These are phyloP conservation scores for Penicillium paradoxum DNA, from an alignment of 495 filamentous ascomycete species.

Conservation along the genomic window DNA sequence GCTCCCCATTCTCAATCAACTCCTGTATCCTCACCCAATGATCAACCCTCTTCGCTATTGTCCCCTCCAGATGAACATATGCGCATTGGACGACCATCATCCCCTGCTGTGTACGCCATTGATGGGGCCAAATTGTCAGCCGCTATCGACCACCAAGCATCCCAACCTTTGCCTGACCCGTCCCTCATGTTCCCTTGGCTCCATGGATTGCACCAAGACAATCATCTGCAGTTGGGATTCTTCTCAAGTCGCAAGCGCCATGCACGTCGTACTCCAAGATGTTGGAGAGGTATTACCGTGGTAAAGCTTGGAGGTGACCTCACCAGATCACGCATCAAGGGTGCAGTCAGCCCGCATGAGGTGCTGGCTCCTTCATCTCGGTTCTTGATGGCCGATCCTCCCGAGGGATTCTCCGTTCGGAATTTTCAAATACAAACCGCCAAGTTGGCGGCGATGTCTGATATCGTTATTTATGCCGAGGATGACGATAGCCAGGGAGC, in stretches of 20 bases:
- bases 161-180: constrained; percentile 78
- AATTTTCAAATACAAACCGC: constrained; percentile 97
- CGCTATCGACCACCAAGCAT: constrained; percentile 67
- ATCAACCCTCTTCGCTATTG: constrained; percentile 61
- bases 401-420: constrained; percentile 75
- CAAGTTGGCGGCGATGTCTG: constrained; percentile 81
- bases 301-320: constrained; percentile 88
- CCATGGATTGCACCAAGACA: constrained; percentile 87
- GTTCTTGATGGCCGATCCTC: constrained; percentile 65
- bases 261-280: constrained; percentile 67
- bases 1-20: constrained; percentile 55
- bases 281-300: constrained; percentile 74
- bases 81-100: constrained; percentile 49
- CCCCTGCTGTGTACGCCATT: constrained; percentile 62
- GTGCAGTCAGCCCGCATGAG: constrained; percentile 75
- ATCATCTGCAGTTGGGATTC: constrained; percentile 83
- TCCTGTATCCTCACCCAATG: constrained; percentile 33
- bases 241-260: constrained; percentile 73
- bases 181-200: constrained; percentile 92
- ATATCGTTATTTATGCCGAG: constrained; percentile 88
- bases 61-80: constrained; percentile 64
- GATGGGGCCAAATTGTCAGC: constrained; percentile 60
- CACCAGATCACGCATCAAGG: constrained; percentile 69
- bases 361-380: constrained; percentile 51
- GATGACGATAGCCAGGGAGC: constrained; percentile 49